Percentiles rank a stretch among this genome's conserved stretches.
These are phyloP conservation scores for Hypericum androsaemum DNA, from an alignment of 345 rosid genomes.

Conservation along the genomic window DNA sequence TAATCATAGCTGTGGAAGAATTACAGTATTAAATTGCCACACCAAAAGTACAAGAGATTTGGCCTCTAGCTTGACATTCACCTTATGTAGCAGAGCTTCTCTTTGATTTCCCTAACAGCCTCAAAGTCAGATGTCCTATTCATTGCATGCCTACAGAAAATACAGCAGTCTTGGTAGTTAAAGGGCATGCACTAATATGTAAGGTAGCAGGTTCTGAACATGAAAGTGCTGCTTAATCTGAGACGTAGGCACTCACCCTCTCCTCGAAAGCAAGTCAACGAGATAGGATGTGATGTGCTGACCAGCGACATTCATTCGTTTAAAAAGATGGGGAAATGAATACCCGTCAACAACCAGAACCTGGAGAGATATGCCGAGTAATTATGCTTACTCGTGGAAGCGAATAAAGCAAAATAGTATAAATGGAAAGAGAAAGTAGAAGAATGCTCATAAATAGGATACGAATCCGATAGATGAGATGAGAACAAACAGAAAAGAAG, in stretches of 20 bases:
- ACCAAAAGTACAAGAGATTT: conserved; percentile 2
- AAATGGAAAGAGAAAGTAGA: neutral
- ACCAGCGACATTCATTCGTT: conserved; percentile 97
- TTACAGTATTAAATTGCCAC: conserved; percentile 6
- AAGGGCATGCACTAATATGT: conserved; percentile 4
- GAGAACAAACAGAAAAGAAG: neutral
- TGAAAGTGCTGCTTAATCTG: conserved; percentile 2
- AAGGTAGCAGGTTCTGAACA: conserved; percentile 7
- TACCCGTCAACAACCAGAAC: conserved; percentile 98
- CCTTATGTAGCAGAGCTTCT: conserved; percentile 94
- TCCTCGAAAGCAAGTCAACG: conserved; percentile 83
- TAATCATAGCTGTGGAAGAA: conserved; percentile 70
- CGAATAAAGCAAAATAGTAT: neutral
- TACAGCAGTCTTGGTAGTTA: conserved; percentile 1
- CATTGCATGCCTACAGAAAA: conserved; percentile 71
- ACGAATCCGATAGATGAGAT: too few relatives aligned
- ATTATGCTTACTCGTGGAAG: neutral
- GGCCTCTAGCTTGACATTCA: conserved; percentile 12
- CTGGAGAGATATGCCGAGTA: conserved; percentile 33
- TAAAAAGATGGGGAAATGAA: conserved; percentile 95
- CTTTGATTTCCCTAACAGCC: conserved; percentile 92
- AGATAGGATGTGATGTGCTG: conserved; percentile 95
- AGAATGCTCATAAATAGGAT: too few relatives aligned
- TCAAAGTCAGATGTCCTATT: conserved; percentile 87
- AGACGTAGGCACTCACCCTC: conserved; percentile 57